Evolutionary conservation across 2,329 filamentous ascomycete genomes (phyloP).

Genomic region (Paecilomyces sp.): DNA sequence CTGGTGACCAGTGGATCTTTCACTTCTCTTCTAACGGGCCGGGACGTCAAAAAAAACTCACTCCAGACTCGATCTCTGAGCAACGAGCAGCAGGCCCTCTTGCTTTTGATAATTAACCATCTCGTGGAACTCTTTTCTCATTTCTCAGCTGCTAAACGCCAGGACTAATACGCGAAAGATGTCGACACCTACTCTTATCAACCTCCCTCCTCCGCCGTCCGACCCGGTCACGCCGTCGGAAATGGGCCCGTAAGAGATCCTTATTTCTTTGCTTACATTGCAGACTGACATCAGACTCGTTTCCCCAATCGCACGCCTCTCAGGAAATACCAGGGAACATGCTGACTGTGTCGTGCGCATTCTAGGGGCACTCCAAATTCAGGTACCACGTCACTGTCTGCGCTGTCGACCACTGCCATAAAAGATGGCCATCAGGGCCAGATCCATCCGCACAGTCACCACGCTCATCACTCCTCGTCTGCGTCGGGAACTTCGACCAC

Average conservation of each 20-base stretch:
- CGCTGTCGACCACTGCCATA: constrained; percentile 88
- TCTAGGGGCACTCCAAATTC: constrained; percentile 84
- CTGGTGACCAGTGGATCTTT: background rate
- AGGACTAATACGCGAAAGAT: constrained; percentile 10
- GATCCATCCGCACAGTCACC: constrained; percentile 53
- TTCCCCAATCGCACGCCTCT: constrained; percentile 5
- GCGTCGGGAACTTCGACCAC: constrained; percentile 55
- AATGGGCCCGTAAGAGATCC: constrained; percentile 63
- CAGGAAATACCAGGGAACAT: constrained; percentile 6
- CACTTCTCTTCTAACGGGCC: background rate
- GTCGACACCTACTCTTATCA: constrained; percentile 64
- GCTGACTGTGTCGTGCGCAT: constrained; percentile 13
- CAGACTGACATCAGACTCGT: background rate
- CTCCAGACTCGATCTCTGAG: background rate
- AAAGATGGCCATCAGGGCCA: constrained; percentile 92
- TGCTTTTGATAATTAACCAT: background rate
- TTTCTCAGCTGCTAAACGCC: background rate
- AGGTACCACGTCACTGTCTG: constrained; percentile 82
- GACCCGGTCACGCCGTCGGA: constrained; percentile 83
- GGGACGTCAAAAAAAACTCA: background rate
- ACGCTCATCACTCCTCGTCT: constrained; percentile 49
- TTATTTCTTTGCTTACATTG: constrained; percentile 4
- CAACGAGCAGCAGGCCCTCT: background rate
- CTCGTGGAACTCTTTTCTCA: background rate
- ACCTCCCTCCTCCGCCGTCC: constrained; percentile 73